Conservation (phyloP, 768 basidiomycete species). For the Trichaptum fuscoviolaceum region DNA sequence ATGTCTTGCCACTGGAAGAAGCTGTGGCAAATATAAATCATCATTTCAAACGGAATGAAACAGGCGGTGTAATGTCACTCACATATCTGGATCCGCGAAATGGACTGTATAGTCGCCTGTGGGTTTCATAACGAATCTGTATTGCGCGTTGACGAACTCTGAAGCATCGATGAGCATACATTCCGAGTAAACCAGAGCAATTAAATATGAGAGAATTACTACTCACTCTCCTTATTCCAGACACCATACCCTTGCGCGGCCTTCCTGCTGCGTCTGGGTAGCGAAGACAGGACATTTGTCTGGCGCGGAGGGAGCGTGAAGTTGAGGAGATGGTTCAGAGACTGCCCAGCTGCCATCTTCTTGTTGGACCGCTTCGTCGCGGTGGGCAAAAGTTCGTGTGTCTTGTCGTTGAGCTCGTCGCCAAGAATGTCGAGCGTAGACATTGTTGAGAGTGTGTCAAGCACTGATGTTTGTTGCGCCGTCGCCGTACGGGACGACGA, state of each 20-base stretch:
- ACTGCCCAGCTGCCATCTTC: slow-evolving; percentile 57
- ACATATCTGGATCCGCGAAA: slow-evolving; percentile 98
- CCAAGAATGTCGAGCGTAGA: neutral
- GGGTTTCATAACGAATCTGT: slow-evolving; percentile 93
- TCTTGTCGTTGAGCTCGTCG: neutral
- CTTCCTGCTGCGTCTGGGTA: slow-evolving; percentile 75
- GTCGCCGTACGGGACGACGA: slow-evolving; percentile 1
- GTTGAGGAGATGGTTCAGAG: slow-evolving; percentile 82
- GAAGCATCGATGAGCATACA: slow-evolving; percentile 14
- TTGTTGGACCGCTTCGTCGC: slow-evolving; percentile 51
- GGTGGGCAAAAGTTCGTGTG: neutral
- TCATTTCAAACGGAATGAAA: slow-evolving; percentile 3
- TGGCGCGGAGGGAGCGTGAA: slow-evolving; percentile 91
- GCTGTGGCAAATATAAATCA: slow-evolving; percentile 34
- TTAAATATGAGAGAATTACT: neutral
- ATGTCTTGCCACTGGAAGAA: slow-evolving; percentile 97
- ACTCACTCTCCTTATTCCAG: slow-evolving; percentile 92
- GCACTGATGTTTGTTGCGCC: neutral
- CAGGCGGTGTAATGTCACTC: slow-evolving; percentile 27
- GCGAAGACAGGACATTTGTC: slow-evolving; percentile 44
- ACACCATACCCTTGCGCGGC: slow-evolving; percentile 55
- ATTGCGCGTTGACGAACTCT: slow-evolving; percentile 96
- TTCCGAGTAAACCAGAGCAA: slow-evolving; percentile 8
- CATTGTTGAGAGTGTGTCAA: neutral
- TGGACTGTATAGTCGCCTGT: slow-evolving; percentile 89